A percentile compares a stretch with the other conserved stretches of the same genome.
Evolutionary conservation across 164 flowering plant species (phyloP).

Genomic region (Taxillus chinensis): DNA sequence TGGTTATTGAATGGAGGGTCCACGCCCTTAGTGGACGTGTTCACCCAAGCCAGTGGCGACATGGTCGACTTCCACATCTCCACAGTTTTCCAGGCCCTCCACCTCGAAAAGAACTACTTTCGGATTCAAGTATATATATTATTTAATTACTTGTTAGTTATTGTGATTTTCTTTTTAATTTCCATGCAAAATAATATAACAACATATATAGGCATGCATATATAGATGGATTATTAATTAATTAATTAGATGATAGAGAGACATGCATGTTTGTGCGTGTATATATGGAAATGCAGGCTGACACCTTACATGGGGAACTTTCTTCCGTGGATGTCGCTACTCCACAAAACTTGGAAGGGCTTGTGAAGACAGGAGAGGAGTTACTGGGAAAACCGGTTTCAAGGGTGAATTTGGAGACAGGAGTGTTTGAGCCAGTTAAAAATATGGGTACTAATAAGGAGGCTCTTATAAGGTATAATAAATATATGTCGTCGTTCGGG

Average conservation of each 20-base stretch:
- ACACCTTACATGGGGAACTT: slow-evolving; percentile 11
- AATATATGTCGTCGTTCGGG: too few species aligned
- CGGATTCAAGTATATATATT: slow-evolving; percentile 19
- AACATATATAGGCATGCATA: not conserved
- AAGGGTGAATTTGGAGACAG: slow-evolving; percentile 19
- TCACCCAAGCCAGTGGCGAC: slow-evolving; percentile 24
- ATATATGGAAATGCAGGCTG: slow-evolving; percentile 28
- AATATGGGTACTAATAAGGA: slow-evolving; percentile 14
- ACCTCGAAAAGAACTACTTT: slow-evolving; percentile 13
- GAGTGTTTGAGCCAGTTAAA: slow-evolving; percentile 5
- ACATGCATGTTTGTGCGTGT: too few species aligned
- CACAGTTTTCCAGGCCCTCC: slow-evolving; percentile 17
- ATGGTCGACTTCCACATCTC: slow-evolving; percentile 23
- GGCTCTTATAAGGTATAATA: slow-evolving; percentile 11
- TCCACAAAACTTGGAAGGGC: slow-evolving; percentile 9
- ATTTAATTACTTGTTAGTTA: not conserved
- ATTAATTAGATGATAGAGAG: not conserved
- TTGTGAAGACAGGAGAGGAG: slow-evolving; percentile 15
- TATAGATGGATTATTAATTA: not conserved
- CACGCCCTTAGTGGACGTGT: slow-evolving; percentile 18
- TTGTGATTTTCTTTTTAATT: not conserved
- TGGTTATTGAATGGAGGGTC: slow-evolving; percentile 21
- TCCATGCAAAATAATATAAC: not conserved
- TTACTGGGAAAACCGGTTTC: slow-evolving; percentile 22
- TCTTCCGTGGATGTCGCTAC: slow-evolving; percentile 19